Base-by-base conservation (phyloP, 805 yeast genomes). In the Maudiozyma serrabonitensis region DNA sequence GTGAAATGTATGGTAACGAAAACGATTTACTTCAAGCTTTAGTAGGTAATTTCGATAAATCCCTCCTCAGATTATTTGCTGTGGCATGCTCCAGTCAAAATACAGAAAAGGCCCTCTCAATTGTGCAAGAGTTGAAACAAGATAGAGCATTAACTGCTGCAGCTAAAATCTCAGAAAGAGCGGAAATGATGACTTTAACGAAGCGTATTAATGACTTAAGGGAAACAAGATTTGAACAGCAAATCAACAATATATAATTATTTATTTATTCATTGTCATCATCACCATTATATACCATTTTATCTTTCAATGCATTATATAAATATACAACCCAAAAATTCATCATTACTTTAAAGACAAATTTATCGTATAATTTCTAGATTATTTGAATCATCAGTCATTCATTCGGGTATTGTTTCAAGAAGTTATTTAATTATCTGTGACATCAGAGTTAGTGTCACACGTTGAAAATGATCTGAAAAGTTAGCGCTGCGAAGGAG, bases 101-200 rank as follows among this genome's bases (percentile, higher is more conserved):
- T 48, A 64, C 76, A 40, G 75, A 75, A 47, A 83, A 82, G 63
- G 93, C 95, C 1, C 71, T 80, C 53, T 81, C 84, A 34, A 64
- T 93, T 28, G 89, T 80, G 7, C 75, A 73, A 52, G 79, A 84
- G 59, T 71, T 91, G 56, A 79, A 80, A 56, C 84, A 81, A 55
- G 91, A 85, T 53, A 81, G 84, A 56, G 95, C 95, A 2, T 69
- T 90, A 53, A 75, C 75, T 49, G 96, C 96, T 0, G 96, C 97
- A 1, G 71, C 79, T 13, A 84, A 84, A 66, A 86, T 91, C 48
- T 88, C 96, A 0, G 86, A 86, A 59, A 75, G 96, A 52, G 75
- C 80, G 49, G 82, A 79, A 32, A 63, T 81, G 60, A 67, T 70
- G 15, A 60, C 68, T 1, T 62, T 85, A 51, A 81, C 79, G 0